phyloP scores from a whole-genome alignment of 495 filamentous ascomycete genomes.

The Penicillium coffeae region DNA sequence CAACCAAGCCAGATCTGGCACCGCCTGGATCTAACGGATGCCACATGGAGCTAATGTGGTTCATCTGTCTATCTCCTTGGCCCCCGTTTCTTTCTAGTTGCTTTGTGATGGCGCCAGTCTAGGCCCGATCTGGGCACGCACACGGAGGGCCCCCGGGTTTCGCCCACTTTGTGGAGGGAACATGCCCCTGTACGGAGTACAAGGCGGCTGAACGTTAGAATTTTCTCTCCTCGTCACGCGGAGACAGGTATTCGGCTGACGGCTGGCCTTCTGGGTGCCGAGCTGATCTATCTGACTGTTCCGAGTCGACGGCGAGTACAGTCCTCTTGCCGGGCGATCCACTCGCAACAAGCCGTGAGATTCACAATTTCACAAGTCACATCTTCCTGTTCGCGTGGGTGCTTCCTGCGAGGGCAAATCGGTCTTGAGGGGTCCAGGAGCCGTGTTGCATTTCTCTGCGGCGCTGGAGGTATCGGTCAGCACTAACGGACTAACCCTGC shows the following conservation, averaged over 20 bases:
- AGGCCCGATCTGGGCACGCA: neutral
- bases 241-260: no score
- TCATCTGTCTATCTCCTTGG: neutral
- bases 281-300: no score
- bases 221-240: no score
- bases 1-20: conserved; percentile 4
- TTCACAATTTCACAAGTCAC: neutral
- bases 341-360: neutral
- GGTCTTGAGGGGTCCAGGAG: neutral
- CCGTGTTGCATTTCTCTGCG: neutral
- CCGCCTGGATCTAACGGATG: neutral
- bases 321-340: neutral
- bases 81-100: neutral
- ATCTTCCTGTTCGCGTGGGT: neutral
- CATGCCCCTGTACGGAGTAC: no score
- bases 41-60: neutral
- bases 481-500: conserved; percentile 3
- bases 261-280: no score
- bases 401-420: neutral
- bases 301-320: neutral
- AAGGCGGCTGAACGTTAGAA: no score
- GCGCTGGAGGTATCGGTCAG: neutral
- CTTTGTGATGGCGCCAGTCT: neutral
- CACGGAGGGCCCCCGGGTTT: neutral
- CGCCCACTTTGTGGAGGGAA: neutral